Evolutionary conservation across 495 filamentous ascomycete species (phyloP).

Genomic region (Penicillium robsamsonii): DNA sequence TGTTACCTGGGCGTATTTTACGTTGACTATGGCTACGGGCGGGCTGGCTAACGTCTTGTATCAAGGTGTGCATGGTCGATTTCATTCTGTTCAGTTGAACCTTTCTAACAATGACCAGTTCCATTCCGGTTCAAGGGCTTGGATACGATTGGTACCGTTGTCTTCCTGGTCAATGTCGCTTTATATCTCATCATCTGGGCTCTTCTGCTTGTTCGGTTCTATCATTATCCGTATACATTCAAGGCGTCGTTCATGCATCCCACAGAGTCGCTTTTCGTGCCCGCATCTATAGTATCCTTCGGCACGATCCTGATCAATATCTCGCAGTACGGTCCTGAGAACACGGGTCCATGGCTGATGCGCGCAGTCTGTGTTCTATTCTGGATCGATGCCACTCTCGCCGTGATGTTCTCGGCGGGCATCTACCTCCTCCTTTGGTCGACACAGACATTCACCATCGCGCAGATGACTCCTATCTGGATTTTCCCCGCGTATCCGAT

Average conservation of each 20-base stretch:
- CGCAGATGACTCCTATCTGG: slow-evolving; percentile 88
- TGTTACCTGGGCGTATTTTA: slow-evolving; percentile 69
- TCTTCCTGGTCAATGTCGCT: slow-evolving; percentile 73
- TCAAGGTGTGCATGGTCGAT: slow-evolving; percentile 45
- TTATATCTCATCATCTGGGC: slow-evolving; percentile 69
- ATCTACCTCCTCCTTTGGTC: slow-evolving; percentile 77
- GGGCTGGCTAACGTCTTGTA: slow-evolving; percentile 78
- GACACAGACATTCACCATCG: slow-evolving; percentile 74
- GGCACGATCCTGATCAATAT: slow-evolving; percentile 79
- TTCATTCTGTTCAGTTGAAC: neutral
- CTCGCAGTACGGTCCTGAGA: slow-evolving; percentile 70
- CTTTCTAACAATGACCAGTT: slow-evolving; percentile 42
- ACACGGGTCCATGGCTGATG: slow-evolving; percentile 67
- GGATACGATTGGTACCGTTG: slow-evolving; percentile 65
- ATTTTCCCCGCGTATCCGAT: slow-evolving; percentile 89
- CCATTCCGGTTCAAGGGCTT: slow-evolving; percentile 69
- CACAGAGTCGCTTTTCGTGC: slow-evolving; percentile 76
- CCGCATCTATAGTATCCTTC: slow-evolving; percentile 66
- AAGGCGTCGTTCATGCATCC: slow-evolving; percentile 71
- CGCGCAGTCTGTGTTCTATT: slow-evolving; percentile 62
- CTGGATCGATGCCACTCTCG: slow-evolving; percentile 69
- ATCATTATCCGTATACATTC: slow-evolving; percentile 68
- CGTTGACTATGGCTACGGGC: slow-evolving; percentile 78
- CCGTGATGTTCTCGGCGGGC: slow-evolving; percentile 59
- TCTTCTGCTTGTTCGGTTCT: slow-evolving; percentile 68